Conservation (phyloP, 2,329 filamentous ascomycete genomes). For the Diaporthe destruens region DNA sequence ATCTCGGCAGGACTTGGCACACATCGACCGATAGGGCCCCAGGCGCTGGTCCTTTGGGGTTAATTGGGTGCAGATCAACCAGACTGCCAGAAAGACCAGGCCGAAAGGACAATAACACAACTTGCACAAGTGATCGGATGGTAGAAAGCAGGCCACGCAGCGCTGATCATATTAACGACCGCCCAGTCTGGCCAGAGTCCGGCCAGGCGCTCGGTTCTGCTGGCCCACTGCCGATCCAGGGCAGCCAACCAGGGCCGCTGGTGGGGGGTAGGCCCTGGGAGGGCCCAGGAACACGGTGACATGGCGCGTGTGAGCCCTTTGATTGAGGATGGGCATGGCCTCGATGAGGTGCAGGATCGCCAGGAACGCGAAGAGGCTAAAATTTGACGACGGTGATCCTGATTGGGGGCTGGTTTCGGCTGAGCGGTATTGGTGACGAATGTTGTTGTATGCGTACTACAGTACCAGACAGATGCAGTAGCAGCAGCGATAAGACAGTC, state of each 20-base stretch:
- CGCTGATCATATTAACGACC: conserved; percentile 17
- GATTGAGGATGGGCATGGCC: neutral
- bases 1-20: conserved; percentile 31
- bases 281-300: neutral
- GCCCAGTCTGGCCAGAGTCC: conserved; percentile 19
- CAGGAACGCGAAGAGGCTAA: conserved; percentile 29
- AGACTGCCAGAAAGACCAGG: neutral
- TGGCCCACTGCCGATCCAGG: conserved; percentile 6
- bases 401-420: conserved; percentile 18
- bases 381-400: conserved; percentile 21
- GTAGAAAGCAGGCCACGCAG: conserved; percentile 6
- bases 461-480: neutral
- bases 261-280: neutral
- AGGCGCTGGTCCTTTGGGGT: neutral
- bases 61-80: conserved; percentile 1
- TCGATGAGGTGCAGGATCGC: conserved; percentile 29
- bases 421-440: neutral
- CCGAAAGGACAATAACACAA: neutral
- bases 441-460: neutral
- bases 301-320: conserved; percentile 10
- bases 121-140: neutral
- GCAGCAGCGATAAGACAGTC: neutral
- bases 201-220: neutral
- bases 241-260: conserved; percentile 10
- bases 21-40: neutral